Evolutionary conservation across 306 rosid genomes (phyloP).

Genomic region (Luffa acutangula): DNA sequence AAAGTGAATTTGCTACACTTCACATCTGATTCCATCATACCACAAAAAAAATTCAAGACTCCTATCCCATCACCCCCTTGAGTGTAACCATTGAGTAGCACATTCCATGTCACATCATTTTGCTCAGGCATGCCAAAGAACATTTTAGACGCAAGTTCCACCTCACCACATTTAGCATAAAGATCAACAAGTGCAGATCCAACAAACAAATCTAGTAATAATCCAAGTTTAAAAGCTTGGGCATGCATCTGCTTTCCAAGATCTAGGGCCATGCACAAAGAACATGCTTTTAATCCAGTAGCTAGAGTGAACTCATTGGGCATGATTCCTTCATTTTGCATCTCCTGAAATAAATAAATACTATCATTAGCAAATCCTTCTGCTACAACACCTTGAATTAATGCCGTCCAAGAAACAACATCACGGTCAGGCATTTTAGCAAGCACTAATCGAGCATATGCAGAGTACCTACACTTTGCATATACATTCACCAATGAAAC

Average conservation of each 20-base stretch:
- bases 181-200: conserved; percentile 29
- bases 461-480: conserved; percentile 22
- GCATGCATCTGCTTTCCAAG: conserved; percentile 33
- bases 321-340: conserved; percentile 29
- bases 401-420: conserved; percentile 33
- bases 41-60: conserved; percentile 19
- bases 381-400: conserved; percentile 24
- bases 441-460: conserved; percentile 21
- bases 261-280: conserved; percentile 14
- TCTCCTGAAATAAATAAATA: conserved; percentile 18
- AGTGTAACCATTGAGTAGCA: conserved; percentile 30
- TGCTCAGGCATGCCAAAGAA: conserved; percentile 28
- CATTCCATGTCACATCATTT: conserved; percentile 35
- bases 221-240: conserved; percentile 24
- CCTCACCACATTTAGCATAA: conserved; percentile 25
- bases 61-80: conserved; percentile 16
- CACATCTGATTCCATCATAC: conserved; percentile 21
- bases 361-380: conserved; percentile 17
- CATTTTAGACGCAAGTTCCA: conserved; percentile 25
- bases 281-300: conserved; percentile 29
- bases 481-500: conserved; percentile 28
- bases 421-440: conserved; percentile 30
- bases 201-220: conserved; percentile 20
- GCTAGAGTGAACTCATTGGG: conserved; percentile 32
- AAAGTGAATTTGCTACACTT: conserved; percentile 20